These are phyloP conservation scores for Xylariales sp. DNA, from an alignment of 2,329 filamentous ascomycete species.

Conservation along the genomic window DNA sequence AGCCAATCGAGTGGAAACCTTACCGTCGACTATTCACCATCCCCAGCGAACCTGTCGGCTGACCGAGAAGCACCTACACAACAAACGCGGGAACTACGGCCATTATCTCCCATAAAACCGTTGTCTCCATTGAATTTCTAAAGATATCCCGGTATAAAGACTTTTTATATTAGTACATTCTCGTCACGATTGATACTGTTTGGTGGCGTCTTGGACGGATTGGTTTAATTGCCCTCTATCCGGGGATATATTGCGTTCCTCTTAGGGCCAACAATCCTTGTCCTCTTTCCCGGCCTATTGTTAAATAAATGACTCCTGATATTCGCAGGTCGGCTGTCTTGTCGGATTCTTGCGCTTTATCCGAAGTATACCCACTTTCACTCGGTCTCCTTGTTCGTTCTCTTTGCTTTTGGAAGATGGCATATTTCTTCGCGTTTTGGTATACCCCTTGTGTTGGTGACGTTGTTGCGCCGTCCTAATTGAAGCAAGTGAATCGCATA, in stretches of 20 bases:
- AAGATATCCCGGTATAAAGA: conserved; percentile 38
- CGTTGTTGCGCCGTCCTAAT: conserved; percentile 27
- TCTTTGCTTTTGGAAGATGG: conserved; percentile 25
- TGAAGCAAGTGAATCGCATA: conserved; percentile 22
- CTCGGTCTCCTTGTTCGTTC: conserved; percentile 14
- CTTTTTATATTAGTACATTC: conserved; percentile 35
- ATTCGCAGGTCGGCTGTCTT: conserved; percentile 8
- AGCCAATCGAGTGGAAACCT: conserved; percentile 59
- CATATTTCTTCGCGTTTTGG: conserved; percentile 39
- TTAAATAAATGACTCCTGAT: conserved; percentile 9
- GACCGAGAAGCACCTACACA: conserved; percentile 54
- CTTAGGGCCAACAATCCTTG: not conserved
- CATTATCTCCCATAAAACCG: conserved; percentile 74
- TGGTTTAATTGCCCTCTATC: conserved; percentile 1
- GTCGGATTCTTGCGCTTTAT: conserved; percentile 3
- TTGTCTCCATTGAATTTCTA: conserved; percentile 70
- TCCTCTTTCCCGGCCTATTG: not conserved
- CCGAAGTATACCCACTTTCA: not conserved
- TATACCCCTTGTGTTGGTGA: conserved; percentile 45
- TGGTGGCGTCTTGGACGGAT: not conserved
- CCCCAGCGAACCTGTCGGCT: conserved; percentile 60
- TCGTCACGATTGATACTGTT: conserved; percentile 21
- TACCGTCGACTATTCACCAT: conserved; percentile 56
- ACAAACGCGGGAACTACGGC: conserved; percentile 60
- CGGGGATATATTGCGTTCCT: not conserved